Percentiles rank a stretch among this genome's conserved stretches.
Evolutionary conservation across 2,329 filamentous ascomycete species (phyloP).

Genomic region (Laburnicola sp.): DNA sequence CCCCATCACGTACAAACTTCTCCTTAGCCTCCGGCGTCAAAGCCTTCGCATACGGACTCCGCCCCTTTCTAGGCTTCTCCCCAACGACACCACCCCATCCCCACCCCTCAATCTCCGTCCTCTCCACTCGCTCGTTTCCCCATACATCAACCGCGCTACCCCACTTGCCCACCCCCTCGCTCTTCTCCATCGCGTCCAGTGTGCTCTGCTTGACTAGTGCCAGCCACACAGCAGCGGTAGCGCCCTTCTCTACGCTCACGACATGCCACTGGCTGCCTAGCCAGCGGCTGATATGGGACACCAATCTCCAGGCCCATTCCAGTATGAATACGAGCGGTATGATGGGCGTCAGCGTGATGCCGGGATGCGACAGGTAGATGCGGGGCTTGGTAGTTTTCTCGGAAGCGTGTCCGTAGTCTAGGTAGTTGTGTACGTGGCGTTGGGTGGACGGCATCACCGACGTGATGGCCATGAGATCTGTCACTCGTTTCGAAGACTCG

Average conservation of each 20-base stretch:
- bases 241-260: conserved; percentile 74
- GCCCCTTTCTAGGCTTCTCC: conserved; percentile 55
- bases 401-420: conserved; percentile 16
- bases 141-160: conserved; percentile 68
- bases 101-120: conserved; percentile 87
- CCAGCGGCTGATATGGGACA: conserved; percentile 72
- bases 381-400: conserved; percentile 52
- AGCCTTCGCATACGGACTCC: conserved; percentile 62
- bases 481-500: conserved; percentile 84
- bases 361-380: conserved; percentile 82
- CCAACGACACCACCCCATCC: conserved; percentile 63
- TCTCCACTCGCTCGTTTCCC: conserved; percentile 65
- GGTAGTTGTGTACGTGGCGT: conserved; percentile 46
- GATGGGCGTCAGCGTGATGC: conserved; percentile 80
- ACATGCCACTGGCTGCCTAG: conserved; percentile 89
- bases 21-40: conserved; percentile 63
- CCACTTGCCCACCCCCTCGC: conserved; percentile 73
- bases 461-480: conserved; percentile 79
- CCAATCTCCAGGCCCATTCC: conserved; percentile 67
- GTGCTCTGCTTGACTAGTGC: conserved; percentile 67
- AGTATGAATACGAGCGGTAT: conserved; percentile 73
- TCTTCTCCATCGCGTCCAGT: conserved; percentile 59
- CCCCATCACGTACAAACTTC: conserved; percentile 66
- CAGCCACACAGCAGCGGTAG: conserved; percentile 76
- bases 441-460: conserved; percentile 66